phyloP scores from a whole-genome alignment of 139 green algal genomes.

The Picochlorum sp. region DNA sequence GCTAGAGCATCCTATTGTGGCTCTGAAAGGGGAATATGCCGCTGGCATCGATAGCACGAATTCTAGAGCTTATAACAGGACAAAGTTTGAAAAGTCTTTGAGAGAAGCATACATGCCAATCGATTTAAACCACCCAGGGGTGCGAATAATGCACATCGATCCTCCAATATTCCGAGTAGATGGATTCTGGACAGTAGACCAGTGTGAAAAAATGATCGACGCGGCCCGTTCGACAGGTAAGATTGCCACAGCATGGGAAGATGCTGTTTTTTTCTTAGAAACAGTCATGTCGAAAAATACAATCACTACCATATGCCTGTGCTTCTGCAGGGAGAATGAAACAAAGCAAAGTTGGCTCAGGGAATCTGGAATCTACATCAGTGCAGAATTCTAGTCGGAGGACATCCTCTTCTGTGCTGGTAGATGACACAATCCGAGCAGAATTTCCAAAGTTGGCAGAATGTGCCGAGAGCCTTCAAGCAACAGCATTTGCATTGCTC shows the following conservation, averaged over 20 bases:
- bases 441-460: neutral
- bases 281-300: too few species aligned
- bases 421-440: constrained; percentile 12
- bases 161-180: constrained; percentile 42
- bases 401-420: constrained; percentile 29
- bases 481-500: constrained; percentile 25
- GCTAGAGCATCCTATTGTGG: neutral
- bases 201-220: constrained; percentile 22
- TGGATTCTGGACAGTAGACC: constrained; percentile 22
- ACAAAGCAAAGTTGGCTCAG: neutral
- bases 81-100: neutral
- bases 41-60: neutral
- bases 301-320: too few species aligned
- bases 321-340: too few species aligned
- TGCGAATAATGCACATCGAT: constrained; percentile 46
- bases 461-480: constrained; percentile 8
- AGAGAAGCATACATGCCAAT: constrained; percentile 32
- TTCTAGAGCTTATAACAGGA: neutral
- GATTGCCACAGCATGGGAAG: too few species aligned
- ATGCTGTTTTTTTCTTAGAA: too few species aligned
- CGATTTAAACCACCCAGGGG: constrained; percentile 31
- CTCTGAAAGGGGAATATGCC: neutral
- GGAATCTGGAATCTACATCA: neutral
- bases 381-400: constrained; percentile 7
- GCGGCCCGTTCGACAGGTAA: neutral